Evolutionary conservation across 1,139 yeast genomes (phyloP).

Genomic region (Magnusiomyces paraingens): DNA sequence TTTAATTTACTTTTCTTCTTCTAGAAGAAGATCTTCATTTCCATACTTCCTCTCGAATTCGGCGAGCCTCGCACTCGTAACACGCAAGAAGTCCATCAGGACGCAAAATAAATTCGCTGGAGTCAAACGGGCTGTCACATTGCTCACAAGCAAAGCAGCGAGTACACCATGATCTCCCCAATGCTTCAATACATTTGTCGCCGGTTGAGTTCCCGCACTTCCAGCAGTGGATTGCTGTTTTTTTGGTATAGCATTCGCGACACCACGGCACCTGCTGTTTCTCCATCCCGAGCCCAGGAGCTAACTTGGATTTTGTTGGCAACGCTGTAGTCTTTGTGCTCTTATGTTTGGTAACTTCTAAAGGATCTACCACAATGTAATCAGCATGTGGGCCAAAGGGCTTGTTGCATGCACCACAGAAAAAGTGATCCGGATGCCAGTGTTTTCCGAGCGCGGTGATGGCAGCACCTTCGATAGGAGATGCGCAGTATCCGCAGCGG

Average conservation of each 20-base stretch:
- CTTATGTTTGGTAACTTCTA: background rate
- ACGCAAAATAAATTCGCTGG: slow-evolving; percentile 29
- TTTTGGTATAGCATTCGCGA: slow-evolving; percentile 25
- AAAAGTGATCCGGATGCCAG: slow-evolving; percentile 34
- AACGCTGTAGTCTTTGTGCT: background rate
- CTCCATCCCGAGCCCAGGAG: background rate
- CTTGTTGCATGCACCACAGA: slow-evolving; percentile 31
- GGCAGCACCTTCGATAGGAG: slow-evolving; percentile 31
- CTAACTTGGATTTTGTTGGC: background rate
- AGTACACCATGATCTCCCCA: slow-evolving; percentile 32
- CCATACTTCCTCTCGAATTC: slow-evolving; percentile 27
- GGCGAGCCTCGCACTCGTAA: slow-evolving; percentile 27
- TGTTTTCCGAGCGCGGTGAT: slow-evolving; percentile 29
- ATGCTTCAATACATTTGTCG: slow-evolving; percentile 28
- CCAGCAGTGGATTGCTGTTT: slow-evolving; percentile 32
- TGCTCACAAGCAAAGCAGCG: slow-evolving; percentile 32
- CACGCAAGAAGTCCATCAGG: slow-evolving; percentile 33
- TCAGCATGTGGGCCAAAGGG: slow-evolving; percentile 23
- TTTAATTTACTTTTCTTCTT: background rate
- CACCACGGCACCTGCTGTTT: slow-evolving; percentile 24
- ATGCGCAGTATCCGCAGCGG: slow-evolving; percentile 30
- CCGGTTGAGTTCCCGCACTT: slow-evolving; percentile 27
- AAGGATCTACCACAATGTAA: slow-evolving; percentile 23
- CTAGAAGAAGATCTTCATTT: slow-evolving; percentile 9
- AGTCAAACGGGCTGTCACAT: slow-evolving; percentile 27